Evolutionary conservation across 106 monocot genomes (phyloP), one percentile per base, ranked within the genome.

Genomic region (Allium sativum): DNA sequence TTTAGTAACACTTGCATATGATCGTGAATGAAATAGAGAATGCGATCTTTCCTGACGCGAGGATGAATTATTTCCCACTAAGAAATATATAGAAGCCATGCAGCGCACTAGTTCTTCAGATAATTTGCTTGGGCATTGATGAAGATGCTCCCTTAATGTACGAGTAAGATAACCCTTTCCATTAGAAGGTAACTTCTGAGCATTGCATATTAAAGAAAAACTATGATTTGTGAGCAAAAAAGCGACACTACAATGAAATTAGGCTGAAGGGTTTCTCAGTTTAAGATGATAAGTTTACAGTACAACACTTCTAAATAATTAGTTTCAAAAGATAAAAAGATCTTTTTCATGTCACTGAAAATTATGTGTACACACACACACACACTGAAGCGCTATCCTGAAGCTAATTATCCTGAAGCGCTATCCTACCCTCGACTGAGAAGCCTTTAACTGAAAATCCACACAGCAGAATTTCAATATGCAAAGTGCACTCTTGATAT

Each of bases 51-150:
- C 72, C 15, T 66, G 44, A 15, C 75, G 71, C 64, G 48, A 42
- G 48, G 65, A 51, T 62, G 54, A 44, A 56, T 86, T 77, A 40
- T 40, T 62, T 44, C 64, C 69, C 40, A 68, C 17, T 70, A 70
- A 73, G 62, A 66, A 78, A 65, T 86, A 91, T 61, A 91, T 78
- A 20, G 73, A 58, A 64, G 86, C 91, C 86, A 91, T 86, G 77
- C 86, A 83, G 76, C 80, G 72, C 41, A 91, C 67, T 68, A 91
- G 48, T 70, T 91, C 91, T 80, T 91, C 86, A 18, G 91, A 91
- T 61, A 91, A 71, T 68, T 78, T 91, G 73, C 70, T 81, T 17
- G 91, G 86, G 16, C 78, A 83, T 44, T 83, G 75, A 48, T 80
- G 68, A 18, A 86, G 69, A 75, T 79, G 72, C 52, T 86, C 79